phyloP scores from a whole-genome alignment of 495 filamentous ascomycete genomes.

The Hypoxylon perforatum region DNA sequence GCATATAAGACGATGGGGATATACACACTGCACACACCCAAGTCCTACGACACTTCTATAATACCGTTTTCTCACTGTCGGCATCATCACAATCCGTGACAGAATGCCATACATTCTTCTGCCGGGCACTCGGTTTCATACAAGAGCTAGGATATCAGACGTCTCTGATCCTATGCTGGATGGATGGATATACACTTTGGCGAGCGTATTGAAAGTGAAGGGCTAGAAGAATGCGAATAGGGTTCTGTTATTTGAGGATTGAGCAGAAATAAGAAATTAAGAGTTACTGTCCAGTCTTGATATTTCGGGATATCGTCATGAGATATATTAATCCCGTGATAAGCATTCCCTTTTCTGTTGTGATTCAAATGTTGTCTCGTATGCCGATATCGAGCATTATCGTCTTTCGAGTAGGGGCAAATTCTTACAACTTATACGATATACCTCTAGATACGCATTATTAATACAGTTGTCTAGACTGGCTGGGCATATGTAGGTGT shows the following conservation, averaged over 20 bases:
- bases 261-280: slow-evolving; percentile 13
- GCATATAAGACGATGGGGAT: slow-evolving; percentile 16
- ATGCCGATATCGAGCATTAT: background rate
- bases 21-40: slow-evolving; percentile 18
- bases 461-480: background rate
- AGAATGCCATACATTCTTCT: slow-evolving; percentile 9
- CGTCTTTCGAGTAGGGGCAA: background rate
- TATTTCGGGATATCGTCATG: slow-evolving; percentile 5
- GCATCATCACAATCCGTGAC: background rate
- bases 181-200: slow-evolving; percentile 18
- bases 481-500: background rate
- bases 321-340: background rate
- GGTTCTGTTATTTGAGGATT: background rate
- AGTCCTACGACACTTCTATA: slow-evolving; percentile 9
- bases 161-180: slow-evolving; percentile 25
- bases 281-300: slow-evolving; percentile 9
- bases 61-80: slow-evolving; percentile 27
- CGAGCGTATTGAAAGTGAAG: slow-evolving; percentile 4
- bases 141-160: slow-evolving; percentile 33
- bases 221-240: slow-evolving; percentile 12
- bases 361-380: background rate
- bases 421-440: background rate
- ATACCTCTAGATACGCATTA: background rate
- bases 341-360: background rate
- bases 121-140: slow-evolving; percentile 34